Evolutionary conservation across 768 basidiomycete genomes (phyloP).

Genomic region (Mycena leptocephala): DNA sequence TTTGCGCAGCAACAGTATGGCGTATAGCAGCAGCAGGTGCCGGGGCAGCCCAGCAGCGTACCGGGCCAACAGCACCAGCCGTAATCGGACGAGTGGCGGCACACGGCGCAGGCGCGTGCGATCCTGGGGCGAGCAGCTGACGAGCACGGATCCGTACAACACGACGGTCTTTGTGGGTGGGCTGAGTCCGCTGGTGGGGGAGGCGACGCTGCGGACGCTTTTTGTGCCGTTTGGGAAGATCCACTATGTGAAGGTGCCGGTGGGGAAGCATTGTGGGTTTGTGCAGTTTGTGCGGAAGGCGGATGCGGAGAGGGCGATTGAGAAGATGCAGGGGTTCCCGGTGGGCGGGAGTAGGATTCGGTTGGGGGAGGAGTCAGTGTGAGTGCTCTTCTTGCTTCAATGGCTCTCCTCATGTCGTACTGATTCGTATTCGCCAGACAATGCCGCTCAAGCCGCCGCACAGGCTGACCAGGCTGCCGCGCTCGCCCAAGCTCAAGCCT

Average conservation of each 20-base stretch:
- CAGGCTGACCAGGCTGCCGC: constrained; percentile 87
- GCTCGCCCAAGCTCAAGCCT: too few relatives aligned
- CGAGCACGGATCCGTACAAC: constrained; percentile 95
- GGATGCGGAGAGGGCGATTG: constrained; percentile 93
- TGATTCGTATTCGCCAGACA: too few relatives aligned
- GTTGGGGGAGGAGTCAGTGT: constrained; percentile 96
- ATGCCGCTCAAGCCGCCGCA: constrained; percentile 92
- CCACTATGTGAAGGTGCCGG: constrained; percentile 96
- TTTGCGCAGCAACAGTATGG: constrained; percentile 19
- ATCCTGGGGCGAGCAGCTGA: constrained; percentile 87
- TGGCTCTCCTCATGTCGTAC: too few relatives aligned
- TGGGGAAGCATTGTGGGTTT: constrained; percentile 96
- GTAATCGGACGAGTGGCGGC: constrained; percentile 93
- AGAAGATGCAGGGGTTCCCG: constrained; percentile 97
- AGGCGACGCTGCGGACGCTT: constrained; percentile 92
- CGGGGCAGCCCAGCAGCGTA: not conserved
- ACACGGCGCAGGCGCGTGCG: constrained; percentile 87
- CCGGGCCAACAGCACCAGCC: too few relatives aligned
- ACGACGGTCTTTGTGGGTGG: constrained; percentile 97
- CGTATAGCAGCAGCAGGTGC: not conserved
- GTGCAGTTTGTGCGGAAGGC: constrained; percentile 95
- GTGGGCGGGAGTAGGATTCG: constrained; percentile 94
- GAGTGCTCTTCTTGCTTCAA: too few relatives aligned
- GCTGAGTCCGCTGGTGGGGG: constrained; percentile 88
- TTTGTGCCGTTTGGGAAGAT: constrained; percentile 95